Conservation (phyloP, 306 rosid genomes). For the Abrus precatorius region DNA sequence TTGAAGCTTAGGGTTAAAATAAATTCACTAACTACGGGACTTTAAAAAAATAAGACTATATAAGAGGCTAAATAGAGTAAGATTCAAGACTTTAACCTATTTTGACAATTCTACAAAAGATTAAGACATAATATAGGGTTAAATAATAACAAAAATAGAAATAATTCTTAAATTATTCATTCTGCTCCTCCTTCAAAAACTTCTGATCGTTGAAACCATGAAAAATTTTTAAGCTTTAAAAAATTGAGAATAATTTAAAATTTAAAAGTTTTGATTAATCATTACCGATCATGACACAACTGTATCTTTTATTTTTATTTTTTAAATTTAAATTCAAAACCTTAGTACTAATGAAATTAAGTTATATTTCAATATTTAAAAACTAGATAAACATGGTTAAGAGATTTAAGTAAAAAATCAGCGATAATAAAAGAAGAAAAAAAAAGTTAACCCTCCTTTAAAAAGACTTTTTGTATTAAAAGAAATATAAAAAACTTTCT, state of each 20-base stretch:
- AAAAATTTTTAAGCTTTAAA: not conserved
- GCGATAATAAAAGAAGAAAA: too few relatives aligned
- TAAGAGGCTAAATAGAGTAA: too few relatives aligned
- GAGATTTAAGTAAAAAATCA: too few relatives aligned
- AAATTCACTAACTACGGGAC: too few relatives aligned
- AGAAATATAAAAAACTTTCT: too few relatives aligned
- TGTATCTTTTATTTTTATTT: constrained; percentile 56
- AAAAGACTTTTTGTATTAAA: too few relatives aligned
- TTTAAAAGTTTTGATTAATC: not conserved
- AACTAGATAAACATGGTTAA: too few relatives aligned
- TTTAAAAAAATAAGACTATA: too few relatives aligned
- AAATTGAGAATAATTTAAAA: constrained; percentile 5
- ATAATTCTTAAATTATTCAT: constrained; percentile 93
- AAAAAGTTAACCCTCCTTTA: too few relatives aligned
- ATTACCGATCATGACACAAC: constrained; percentile 73
- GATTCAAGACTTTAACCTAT: too few relatives aligned
- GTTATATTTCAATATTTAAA: too few relatives aligned
- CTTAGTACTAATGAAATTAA: constrained; percentile 21
- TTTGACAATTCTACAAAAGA: not conserved
- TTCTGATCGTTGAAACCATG: constrained; percentile 73
- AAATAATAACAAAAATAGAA: constrained; percentile 89
- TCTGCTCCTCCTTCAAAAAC: constrained; percentile 74
- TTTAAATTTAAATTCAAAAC: constrained; percentile 29
- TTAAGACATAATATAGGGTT: constrained; percentile 67
- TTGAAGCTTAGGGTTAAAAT: too few relatives aligned